A percentile compares a stretch with the other conserved stretches of the same genome.
Evolutionary conservation across 176 grass and related monocot genomes (phyloP).

Genomic region (Musa troglodytarum): DNA sequence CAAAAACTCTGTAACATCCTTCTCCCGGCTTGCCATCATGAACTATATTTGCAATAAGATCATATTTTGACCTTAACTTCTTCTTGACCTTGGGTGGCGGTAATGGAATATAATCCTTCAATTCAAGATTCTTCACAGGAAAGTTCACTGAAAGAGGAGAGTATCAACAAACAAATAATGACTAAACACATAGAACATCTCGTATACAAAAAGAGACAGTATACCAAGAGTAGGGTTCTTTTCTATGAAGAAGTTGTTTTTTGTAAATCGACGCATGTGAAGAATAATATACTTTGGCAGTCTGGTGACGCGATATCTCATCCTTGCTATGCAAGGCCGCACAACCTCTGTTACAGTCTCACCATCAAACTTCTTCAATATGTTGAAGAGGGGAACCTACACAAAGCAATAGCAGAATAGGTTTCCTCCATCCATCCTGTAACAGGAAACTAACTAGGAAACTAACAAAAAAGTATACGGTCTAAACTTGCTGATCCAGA

Average conservation of each 20-base stretch:
- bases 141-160: conserved; percentile 57
- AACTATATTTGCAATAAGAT: conserved; percentile 93
- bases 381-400: conserved; percentile 90
- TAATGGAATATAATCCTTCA: conserved; percentile 96
- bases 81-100: conserved; percentile 52
- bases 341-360: conserved; percentile 83
- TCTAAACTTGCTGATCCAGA: no score
- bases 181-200: background rate
- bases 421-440: background rate
- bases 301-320: conserved; percentile 81
- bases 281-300: conserved; percentile 84
- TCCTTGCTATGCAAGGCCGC: conserved; percentile 73
- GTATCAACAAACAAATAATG: background rate
- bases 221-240: conserved; percentile 95
- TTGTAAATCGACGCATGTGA: conserved; percentile 91
- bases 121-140: conserved; percentile 91
- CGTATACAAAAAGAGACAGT: background rate
- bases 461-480: no score
- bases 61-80: conserved; percentile 76
- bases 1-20: conserved; percentile 88
- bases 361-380: conserved; percentile 97
- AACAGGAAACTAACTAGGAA: no score
- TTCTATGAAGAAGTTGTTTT: conserved; percentile 92
- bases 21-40: conserved; percentile 93
- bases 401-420: background rate